phyloP scores from a whole-genome alignment of 495 filamentous ascomycete species.

The Physcia stellaris region DNA sequence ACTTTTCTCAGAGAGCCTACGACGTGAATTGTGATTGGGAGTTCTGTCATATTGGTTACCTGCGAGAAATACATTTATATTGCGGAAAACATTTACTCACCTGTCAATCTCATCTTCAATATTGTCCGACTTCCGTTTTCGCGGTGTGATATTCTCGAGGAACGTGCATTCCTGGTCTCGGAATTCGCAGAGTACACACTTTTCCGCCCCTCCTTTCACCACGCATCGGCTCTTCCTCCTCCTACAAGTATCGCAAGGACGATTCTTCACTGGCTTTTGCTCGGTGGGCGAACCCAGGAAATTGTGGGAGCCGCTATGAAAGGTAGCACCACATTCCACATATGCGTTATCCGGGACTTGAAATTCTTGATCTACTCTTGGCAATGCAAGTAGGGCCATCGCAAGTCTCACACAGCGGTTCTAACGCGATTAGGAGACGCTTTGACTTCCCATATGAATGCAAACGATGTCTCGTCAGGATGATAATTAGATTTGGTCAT shows the following conservation, averaged over 20 bases:
- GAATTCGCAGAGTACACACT: conserved; percentile 49
- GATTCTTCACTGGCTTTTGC: conserved; percentile 13
- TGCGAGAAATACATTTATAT: background rate
- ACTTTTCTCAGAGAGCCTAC: background rate
- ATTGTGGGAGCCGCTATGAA: background rate
- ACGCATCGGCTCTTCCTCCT: conserved; percentile 60
- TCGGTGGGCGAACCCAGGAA: conserved; percentile 1
- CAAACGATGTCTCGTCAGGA: too few species aligned
- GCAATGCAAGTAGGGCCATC: background rate
- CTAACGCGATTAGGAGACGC: background rate
- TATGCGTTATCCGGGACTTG: background rate
- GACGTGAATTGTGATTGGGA: background rate
- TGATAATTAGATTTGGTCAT: too few species aligned
- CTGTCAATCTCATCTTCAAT: conserved; percentile 5
- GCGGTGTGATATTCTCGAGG: conserved; percentile 44
- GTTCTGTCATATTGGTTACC: background rate
- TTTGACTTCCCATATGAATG: background rate
- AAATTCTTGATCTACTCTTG: background rate
- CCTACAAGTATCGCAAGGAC: conserved; percentile 48
- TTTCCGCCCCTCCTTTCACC: conserved; percentile 50
- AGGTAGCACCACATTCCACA: background rate
- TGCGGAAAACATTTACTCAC: background rate
- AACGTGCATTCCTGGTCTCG: conserved; percentile 50
- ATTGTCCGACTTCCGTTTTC: conserved; percentile 38
- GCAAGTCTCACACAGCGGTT: background rate